Conservation (phyloP, 1,284 basidiomycete species). For the Stygiomarasmius scandens region DNA sequence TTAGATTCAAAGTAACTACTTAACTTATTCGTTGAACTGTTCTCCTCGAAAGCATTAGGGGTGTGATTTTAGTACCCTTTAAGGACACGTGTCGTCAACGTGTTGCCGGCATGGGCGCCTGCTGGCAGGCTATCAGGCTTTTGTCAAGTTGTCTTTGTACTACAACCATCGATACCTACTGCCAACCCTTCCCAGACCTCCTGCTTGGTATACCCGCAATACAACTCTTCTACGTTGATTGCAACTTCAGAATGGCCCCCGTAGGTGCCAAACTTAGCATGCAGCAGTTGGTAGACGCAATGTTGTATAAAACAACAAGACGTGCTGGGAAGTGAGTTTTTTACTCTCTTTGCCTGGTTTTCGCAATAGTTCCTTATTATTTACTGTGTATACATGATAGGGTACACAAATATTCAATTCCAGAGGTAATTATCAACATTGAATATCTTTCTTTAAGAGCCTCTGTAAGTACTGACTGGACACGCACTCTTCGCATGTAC, state of each 20-base stretch:
- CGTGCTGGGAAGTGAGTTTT: constrained; percentile 11
- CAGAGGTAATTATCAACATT: constrained; percentile 4
- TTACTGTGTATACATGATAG: not conserved
- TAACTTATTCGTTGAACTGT: too few relatives aligned
- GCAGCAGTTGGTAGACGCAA: constrained; percentile 15
- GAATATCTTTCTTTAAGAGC: not conserved
- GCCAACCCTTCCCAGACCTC: not conserved
- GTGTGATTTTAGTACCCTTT: too few relatives aligned
- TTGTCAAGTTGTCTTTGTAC: too few relatives aligned
- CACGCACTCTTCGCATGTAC: too few relatives aligned
- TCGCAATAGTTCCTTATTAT: not conserved
- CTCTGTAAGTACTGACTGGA: not conserved
- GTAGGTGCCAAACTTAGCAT: constrained; percentile 11
- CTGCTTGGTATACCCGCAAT: not conserved
- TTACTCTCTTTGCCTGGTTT: not conserved
- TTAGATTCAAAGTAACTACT: too few relatives aligned
- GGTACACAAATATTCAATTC: constrained; percentile 4
- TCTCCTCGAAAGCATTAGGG: too few relatives aligned
- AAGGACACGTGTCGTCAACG: too few relatives aligned
- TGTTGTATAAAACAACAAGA: constrained; percentile 13
- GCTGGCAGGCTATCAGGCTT: too few relatives aligned
- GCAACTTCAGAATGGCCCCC: not conserved
- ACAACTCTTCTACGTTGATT: not conserved
- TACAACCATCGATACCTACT: not conserved
- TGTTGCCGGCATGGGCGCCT: too few relatives aligned